Evolutionary conservation across 169 alveolate species (phyloP).

Genomic region (Toxoplasma gondii): DNA sequence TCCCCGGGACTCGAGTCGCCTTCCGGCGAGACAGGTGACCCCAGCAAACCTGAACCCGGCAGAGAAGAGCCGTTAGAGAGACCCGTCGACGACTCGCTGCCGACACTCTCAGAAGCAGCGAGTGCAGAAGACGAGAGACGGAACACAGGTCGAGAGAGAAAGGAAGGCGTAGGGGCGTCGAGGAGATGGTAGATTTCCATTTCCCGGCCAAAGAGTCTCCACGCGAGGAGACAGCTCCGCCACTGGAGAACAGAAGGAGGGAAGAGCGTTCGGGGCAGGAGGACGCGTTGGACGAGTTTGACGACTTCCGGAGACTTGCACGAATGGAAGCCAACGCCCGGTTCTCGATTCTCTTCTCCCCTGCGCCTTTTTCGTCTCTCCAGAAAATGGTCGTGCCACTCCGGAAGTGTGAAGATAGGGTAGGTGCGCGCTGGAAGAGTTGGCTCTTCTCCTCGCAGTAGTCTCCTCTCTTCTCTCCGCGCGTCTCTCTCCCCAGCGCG

Average conservation of each 20-base stretch:
- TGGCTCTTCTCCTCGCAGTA: not conserved
- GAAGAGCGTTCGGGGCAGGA: not conserved
- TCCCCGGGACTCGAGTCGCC: too few relatives aligned
- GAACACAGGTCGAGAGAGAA: not conserved
- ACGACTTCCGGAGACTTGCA: not conserved
- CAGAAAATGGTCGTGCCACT: not conserved
- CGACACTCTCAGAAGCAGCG: not conserved
- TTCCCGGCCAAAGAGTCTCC: not conserved
- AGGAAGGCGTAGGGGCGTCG: not conserved
- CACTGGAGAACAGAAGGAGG: not conserved
- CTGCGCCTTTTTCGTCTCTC: not conserved
- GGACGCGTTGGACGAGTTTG: not conserved
- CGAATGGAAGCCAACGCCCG: not conserved
- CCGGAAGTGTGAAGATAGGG: not conserved
- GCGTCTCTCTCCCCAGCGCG: not conserved
- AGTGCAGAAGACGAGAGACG: not conserved
- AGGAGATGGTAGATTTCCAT: constrained; percentile 23
- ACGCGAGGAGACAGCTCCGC: not conserved
- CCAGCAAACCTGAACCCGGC: too few relatives aligned
- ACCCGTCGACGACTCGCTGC: too few relatives aligned
- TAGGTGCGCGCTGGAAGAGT: not conserved
- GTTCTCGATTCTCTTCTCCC: not conserved
- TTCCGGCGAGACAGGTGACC: too few relatives aligned
- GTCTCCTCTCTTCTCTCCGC: not conserved
- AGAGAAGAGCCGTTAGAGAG: too few relatives aligned